A percentile compares a stretch with the other conserved stretches of the same genome.
phyloP scores from a whole-genome alignment of 2,329 filamentous ascomycete species.

The Aspergillus hiratsukae region DNA sequence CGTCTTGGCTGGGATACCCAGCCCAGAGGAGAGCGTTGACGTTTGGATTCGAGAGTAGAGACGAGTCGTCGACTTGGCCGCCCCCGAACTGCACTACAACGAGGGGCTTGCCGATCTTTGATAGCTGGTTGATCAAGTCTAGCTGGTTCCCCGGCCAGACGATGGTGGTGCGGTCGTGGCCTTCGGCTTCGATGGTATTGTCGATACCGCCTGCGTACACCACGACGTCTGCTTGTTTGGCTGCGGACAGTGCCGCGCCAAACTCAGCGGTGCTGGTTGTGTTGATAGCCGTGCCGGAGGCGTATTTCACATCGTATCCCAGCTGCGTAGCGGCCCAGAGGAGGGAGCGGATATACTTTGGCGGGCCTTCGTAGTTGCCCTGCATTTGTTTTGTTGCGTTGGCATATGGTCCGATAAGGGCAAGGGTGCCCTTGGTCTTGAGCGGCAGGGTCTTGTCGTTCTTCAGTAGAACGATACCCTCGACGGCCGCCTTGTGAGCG shows the following conservation, averaged over 20 bases:
- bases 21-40: slow-evolving; percentile 35
- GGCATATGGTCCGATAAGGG: slow-evolving; percentile 53
- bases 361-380: slow-evolving; percentile 53
- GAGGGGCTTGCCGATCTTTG: slow-evolving; percentile 27
- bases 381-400: slow-evolving; percentile 53
- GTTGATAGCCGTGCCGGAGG: slow-evolving; percentile 19
- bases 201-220: slow-evolving; percentile 32
- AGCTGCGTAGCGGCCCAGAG: slow-evolving; percentile 45
- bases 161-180: slow-evolving; percentile 31
- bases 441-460: slow-evolving; percentile 46
- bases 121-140: slow-evolving; percentile 29
- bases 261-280: slow-evolving; percentile 21
- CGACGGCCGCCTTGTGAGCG: slow-evolving; percentile 46
- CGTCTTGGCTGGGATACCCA: slow-evolving; percentile 38
- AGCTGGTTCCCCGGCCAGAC: slow-evolving; percentile 33
- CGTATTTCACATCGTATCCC: slow-evolving; percentile 43
- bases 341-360: slow-evolving; percentile 26
- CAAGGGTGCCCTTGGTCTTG: slow-evolving; percentile 36
- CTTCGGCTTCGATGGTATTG: slow-evolving; percentile 30
- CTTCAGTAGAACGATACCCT: slow-evolving; percentile 46
- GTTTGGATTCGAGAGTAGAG: slow-evolving; percentile 27
- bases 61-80: slow-evolving; percentile 35
- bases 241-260: slow-evolving; percentile 22
- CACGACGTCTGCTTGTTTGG: slow-evolving; percentile 25
- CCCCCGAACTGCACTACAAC: slow-evolving; percentile 34